These are phyloP conservation scores for Gossypium raimondii DNA, from an alignment of 345 rosid genomes.

Conservation along the genomic window DNA sequence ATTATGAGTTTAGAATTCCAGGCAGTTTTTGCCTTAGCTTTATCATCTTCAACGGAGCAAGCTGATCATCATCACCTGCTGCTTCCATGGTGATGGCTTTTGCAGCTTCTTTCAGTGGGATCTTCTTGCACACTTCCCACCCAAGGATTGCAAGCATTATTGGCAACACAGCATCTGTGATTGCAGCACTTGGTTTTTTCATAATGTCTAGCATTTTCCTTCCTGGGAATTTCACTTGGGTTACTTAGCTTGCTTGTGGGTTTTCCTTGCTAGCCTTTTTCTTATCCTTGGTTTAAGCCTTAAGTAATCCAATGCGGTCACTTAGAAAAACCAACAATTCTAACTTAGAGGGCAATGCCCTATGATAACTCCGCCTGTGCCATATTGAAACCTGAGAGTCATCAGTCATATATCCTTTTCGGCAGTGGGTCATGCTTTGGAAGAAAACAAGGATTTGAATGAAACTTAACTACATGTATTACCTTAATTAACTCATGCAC, in stretches of 20 bases:
- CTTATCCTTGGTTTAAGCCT: background rate
- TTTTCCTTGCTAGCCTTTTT: background rate
- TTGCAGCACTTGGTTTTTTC: background rate
- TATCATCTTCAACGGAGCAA: background rate
- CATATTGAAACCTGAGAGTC: background rate
- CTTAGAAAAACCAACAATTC: too few relatives aligned
- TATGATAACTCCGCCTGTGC: background rate
- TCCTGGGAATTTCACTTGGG: background rate
- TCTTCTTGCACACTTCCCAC: background rate
- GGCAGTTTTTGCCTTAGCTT: background rate
- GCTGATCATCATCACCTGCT: background rate
- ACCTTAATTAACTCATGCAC: too few relatives aligned
- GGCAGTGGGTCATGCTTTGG: background rate
- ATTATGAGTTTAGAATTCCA: slow-evolving; percentile 4
- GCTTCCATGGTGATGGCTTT: background rate
- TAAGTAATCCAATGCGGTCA: background rate
- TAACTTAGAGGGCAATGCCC: background rate
- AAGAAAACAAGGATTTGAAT: too few relatives aligned
- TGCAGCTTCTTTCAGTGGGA: slow-evolving; percentile 11
- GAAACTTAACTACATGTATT: too few relatives aligned
- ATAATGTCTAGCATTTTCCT: background rate
- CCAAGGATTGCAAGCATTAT: background rate
- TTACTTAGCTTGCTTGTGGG: background rate
- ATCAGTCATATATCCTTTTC: background rate
- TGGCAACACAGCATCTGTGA: background rate